These are phyloP conservation scores for Hypoxylon sp. DNA, from an alignment of 2,329 filamentous ascomycete genomes.

Conservation along the genomic window DNA sequence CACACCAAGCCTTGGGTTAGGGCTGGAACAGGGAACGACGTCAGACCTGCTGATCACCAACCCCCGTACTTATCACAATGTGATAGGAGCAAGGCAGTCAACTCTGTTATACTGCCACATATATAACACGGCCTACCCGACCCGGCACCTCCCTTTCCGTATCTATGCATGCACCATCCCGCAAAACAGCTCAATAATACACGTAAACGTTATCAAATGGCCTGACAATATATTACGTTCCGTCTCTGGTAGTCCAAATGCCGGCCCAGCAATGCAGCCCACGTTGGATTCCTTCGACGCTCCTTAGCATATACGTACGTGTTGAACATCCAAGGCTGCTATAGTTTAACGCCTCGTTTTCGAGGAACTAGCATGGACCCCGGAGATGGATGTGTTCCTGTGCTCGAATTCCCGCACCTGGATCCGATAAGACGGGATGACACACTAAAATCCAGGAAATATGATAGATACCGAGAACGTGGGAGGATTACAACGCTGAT, in stretches of 20 bases:
- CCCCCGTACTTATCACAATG: slow-evolving; percentile 11
- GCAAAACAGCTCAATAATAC: slow-evolving; percentile 18
- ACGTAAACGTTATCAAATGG: slow-evolving; percentile 40
- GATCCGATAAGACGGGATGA: slow-evolving; percentile 24
- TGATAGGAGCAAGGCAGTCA: slow-evolving; percentile 24
- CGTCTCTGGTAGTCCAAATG: neutral
- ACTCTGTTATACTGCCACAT: slow-evolving; percentile 4
- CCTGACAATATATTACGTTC: slow-evolving; percentile 28
- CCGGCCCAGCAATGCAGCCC: neutral
- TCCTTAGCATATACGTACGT: slow-evolving; percentile 1
- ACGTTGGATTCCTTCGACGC: slow-evolving; percentile 4
- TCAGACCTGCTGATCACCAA: slow-evolving; percentile 20
- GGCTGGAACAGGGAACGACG: slow-evolving; percentile 15
- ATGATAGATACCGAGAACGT: slow-evolving; percentile 28
- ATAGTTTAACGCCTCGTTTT: neutral
- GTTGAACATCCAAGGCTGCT: neutral
- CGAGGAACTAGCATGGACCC: neutral
- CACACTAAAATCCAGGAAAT: slow-evolving; percentile 8
- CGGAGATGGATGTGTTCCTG: neutral
- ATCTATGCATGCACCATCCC: slow-evolving; percentile 35
- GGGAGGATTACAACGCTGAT: slow-evolving; percentile 26
- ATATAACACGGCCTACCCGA: slow-evolving; percentile 21
- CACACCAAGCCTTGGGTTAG: slow-evolving; percentile 12
- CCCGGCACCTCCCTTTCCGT: slow-evolving; percentile 24
- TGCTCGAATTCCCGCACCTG: slow-evolving; percentile 12